These are phyloP conservation scores for Bryopsis sp. DNA, from an alignment of 139 green algal species.

Conservation along the genomic window DNA sequence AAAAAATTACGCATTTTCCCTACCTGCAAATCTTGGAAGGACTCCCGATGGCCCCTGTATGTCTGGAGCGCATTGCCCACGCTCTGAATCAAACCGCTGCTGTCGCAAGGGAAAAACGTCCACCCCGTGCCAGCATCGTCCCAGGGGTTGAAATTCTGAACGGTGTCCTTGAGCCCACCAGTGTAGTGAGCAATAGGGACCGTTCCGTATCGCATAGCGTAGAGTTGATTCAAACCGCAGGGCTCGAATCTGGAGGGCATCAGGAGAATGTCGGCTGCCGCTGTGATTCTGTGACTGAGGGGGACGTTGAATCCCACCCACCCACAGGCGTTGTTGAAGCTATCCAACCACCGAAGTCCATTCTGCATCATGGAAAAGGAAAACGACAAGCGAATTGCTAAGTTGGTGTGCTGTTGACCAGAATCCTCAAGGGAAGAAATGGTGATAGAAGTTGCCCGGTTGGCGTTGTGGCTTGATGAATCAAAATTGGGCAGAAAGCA, in stretches of 20 bases:
- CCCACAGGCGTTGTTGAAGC: conserved; percentile 49
- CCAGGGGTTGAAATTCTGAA: conserved; percentile 51
- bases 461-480: not conserved
- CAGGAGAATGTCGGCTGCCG: conserved; percentile 71
- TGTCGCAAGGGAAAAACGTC: conserved; percentile 52
- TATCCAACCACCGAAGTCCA: conserved; percentile 56
- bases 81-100: conserved; percentile 44
- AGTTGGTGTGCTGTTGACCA: conserved; percentile 4
- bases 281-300: conserved; percentile 55
- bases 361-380: conserved; percentile 23
- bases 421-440: not conserved
- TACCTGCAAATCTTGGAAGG: conserved; percentile 39
- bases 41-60: conserved; percentile 37
- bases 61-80: conserved; percentile 40
- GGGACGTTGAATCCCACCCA: conserved; percentile 90
- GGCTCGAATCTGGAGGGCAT: conserved; percentile 77
- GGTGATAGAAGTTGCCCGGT: not conserved
- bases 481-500: no score
- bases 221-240: conserved; percentile 76
- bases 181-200: conserved; percentile 66
- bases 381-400: not conserved
- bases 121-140: conserved; percentile 40
- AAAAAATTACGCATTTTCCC: not conserved
- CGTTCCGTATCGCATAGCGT: conserved; percentile 72
- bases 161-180: conserved; percentile 52